A percentile compares a stretch with the other conserved stretches of the same genome.
phyloP scores from a whole-genome alignment of 495 filamentous ascomycete genomes.

The Neurospora sp. region DNA sequence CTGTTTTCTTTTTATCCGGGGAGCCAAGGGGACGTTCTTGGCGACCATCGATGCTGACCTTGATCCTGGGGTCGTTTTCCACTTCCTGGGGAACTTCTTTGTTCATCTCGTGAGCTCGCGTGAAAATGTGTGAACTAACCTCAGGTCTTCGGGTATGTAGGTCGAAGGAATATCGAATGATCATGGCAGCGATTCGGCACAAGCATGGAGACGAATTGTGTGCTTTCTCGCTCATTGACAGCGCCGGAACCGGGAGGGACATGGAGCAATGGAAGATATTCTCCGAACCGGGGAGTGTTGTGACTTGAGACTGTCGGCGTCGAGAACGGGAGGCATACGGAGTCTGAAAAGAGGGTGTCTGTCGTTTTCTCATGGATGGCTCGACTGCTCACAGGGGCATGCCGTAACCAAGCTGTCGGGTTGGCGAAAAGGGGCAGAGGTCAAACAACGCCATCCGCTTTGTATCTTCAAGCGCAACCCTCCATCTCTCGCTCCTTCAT shows the following conservation, averaged over 20 bases:
- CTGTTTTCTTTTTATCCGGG: not conserved
- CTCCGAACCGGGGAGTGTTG: not conserved
- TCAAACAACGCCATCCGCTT: not conserved
- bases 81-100: not conserved
- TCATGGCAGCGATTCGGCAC: not conserved
- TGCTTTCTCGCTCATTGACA: not conserved
- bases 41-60: not conserved
- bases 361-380: too few relatives aligned
- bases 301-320: not conserved
- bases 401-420: not conserved
- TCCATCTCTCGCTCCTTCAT: not conserved
- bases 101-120: not conserved
- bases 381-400: too few relatives aligned
- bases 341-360: too few relatives aligned
- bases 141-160: not conserved
- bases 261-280: not conserved
- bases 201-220: not conserved
- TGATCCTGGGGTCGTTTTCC: not conserved
- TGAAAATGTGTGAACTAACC: not conserved
- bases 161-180: not conserved
- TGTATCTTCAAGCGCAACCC: not conserved
- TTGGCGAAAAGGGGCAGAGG: not conserved
- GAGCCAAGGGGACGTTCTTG: not conserved
- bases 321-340: not conserved
- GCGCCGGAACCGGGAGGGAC: not conserved